Percentiles rank a stretch among this genome's conserved stretches.
Conservation (phyloP, 352 stramenopile genomes). For the Elongisporangium prolatum region DNA sequence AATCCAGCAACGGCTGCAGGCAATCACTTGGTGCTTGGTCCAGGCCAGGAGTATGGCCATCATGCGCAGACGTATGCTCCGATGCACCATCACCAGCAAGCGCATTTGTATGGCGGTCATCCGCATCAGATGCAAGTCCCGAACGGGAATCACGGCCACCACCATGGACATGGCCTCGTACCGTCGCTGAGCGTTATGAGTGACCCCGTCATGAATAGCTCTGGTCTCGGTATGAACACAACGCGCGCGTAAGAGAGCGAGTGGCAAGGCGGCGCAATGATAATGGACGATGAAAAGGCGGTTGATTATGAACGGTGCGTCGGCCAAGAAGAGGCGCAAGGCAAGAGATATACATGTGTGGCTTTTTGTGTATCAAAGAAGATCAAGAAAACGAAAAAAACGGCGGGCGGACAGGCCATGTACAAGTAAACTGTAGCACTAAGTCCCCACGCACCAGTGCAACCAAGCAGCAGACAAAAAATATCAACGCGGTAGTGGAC, state of each 20-base stretch:
- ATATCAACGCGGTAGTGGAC: conserved; percentile 5
- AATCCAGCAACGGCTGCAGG: conserved; percentile 6
- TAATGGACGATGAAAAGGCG: conserved; percentile 2
- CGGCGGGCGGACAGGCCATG: conserved; percentile 17
- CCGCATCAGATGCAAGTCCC: conserved; percentile 20
- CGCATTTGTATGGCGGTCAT: conserved; percentile 21
- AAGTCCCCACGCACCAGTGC: conserved; percentile 30
- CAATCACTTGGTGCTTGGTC: conserved; percentile 26
- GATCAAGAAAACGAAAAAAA: conserved; percentile 22
- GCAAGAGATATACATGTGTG: conserved; percentile 29
- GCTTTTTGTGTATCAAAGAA: conserved; percentile 50
- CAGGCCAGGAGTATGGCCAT: conserved; percentile 18
- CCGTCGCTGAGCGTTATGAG: conserved; percentile 36
- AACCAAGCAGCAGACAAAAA: conserved; percentile 11
- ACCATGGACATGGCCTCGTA: conserved; percentile 19
- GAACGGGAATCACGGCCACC: conserved; percentile 15
- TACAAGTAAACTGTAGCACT: conserved; percentile 72
- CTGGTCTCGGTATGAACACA: conserved; percentile 41
- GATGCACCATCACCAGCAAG: conserved; percentile 22
- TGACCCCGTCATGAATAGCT: conserved; percentile 6
- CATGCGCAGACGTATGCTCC: conserved; percentile 9
- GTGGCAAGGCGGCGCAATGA: not conserved
- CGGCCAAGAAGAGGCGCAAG: conserved; percentile 9
- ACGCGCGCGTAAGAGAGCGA: conserved; percentile 51
- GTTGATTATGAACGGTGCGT: conserved; percentile 23